Evolutionary conservation across 140 eudicot species (phyloP).

Genomic region (Stevia rebaudiana): DNA sequence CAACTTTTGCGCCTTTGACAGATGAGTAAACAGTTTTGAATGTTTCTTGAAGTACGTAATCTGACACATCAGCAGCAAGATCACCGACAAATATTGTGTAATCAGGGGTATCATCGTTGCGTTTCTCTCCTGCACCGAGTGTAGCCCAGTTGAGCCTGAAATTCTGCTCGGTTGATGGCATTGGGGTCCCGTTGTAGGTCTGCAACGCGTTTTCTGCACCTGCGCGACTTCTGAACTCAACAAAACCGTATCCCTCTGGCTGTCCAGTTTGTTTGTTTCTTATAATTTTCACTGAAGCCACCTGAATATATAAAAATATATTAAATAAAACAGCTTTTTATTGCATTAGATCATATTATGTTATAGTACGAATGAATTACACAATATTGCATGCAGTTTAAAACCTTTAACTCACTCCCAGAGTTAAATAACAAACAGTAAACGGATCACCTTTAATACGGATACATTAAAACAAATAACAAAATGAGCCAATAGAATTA

Average conservation of each 20-base stretch:
- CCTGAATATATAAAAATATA: conserved; percentile 21
- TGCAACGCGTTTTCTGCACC: conserved; percentile 71
- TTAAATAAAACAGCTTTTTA: neutral
- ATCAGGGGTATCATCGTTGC: conserved; percentile 70
- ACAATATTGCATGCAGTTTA: neutral
- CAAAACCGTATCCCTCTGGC: conserved; percentile 87
- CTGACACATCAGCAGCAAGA: conserved; percentile 84
- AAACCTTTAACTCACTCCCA: neutral
- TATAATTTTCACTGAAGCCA: conserved; percentile 59
- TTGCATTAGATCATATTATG: neutral
- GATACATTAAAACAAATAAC: too few species aligned
- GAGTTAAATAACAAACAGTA: too few species aligned
- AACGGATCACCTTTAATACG: too few species aligned
- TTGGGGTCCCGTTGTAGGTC: conserved; percentile 61
- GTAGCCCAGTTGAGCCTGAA: conserved; percentile 91
- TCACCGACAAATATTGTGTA: conserved; percentile 89
- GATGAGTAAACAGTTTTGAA: conserved; percentile 61
- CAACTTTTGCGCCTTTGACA: conserved; percentile 88
- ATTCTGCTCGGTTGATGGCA: conserved; percentile 65
- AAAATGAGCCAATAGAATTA: neutral
- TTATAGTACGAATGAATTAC: neutral
- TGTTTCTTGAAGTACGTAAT: conserved; percentile 70
- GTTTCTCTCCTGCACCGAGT: conserved; percentile 88
- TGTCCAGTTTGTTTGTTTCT: conserved; percentile 78
- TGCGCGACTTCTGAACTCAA: conserved; percentile 80